Conservation (phyloP, 192 early-diverging fungal genomes). For the Podila clonocystis region DNA sequence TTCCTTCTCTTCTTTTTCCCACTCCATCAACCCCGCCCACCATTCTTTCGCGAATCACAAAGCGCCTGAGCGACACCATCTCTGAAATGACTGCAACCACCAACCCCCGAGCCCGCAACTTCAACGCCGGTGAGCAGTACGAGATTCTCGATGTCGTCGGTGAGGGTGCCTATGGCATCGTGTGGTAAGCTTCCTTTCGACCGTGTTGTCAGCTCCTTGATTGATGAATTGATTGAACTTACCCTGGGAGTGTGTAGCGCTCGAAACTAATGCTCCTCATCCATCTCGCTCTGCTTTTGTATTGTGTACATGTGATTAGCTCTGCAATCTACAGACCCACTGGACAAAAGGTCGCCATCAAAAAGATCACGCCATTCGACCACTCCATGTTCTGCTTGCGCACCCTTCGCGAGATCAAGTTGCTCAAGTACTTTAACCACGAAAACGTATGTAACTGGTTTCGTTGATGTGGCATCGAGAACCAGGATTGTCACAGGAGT, state of each 20-base stretch:
- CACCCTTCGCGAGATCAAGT: conserved; percentile 86
- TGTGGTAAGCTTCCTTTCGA: conserved; percentile 74
- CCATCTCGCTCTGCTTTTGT: not conserved
- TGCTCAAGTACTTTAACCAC: conserved; percentile 86
- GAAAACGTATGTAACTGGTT: no score
- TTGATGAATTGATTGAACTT: no score
- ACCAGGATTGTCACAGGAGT: no score
- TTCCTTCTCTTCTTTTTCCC: not conserved
- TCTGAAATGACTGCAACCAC: conserved; percentile 53
- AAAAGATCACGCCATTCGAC: conserved; percentile 89
- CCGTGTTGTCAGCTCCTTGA: not conserved
- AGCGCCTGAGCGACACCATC: conserved; percentile 51
- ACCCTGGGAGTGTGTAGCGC: no score
- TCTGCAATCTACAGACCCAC: conserved; percentile 86
- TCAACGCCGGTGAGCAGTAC: conserved; percentile 86
- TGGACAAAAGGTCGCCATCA: conserved; percentile 89
- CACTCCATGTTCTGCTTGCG: conserved; percentile 86
- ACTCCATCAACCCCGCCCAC: conserved; percentile 14
- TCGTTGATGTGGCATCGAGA: no score
- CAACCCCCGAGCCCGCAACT: conserved; percentile 58
- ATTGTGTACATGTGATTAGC: conserved; percentile 48
- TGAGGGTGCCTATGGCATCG: conserved; percentile 93
- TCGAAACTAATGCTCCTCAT: not conserved
- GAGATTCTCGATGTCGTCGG: conserved; percentile 88
- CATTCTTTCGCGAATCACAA: conserved; percentile 53